Conservation (phyloP, 2,329 filamentous ascomycete species). For the Phialocephala sp. region DNA sequence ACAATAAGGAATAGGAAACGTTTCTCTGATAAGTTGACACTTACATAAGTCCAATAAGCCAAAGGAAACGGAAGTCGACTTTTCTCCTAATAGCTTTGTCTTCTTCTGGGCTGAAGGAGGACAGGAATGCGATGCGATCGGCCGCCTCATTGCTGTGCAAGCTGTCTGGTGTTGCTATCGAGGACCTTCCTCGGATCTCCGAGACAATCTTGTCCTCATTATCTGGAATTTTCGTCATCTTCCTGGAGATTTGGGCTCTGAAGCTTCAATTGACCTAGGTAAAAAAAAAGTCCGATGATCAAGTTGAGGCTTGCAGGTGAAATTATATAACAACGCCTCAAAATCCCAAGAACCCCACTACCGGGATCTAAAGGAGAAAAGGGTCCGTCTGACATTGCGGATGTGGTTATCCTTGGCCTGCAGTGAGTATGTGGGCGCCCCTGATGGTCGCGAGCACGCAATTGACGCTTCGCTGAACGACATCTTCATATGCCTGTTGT, state of each 20-base stretch:
- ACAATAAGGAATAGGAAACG: too few species aligned
- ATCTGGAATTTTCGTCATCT: background rate
- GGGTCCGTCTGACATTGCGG: background rate
- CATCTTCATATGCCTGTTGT: background rate
- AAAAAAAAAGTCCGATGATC: background rate
- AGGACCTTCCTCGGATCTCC: background rate
- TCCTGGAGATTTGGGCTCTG: background rate
- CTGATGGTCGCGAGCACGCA: slow-evolving; percentile 6
- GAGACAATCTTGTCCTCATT: background rate
- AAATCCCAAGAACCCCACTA: slow-evolving; percentile 1
- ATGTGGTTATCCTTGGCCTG: background rate
- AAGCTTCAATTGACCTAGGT: background rate
- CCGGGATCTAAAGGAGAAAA: background rate
- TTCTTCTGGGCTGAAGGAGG: slow-evolving; percentile 47
- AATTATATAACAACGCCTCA: background rate
- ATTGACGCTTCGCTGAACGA: slow-evolving; percentile 3
- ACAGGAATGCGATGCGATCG: slow-evolving; percentile 42
- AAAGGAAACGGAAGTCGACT: slow-evolving; percentile 46
- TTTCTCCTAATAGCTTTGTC: slow-evolving; percentile 48
- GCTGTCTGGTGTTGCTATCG: slow-evolving; percentile 16
- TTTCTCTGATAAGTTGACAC: too few species aligned
- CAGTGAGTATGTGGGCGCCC: background rate
- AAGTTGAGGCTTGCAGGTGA: background rate
- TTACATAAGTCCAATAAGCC: slow-evolving; percentile 48
- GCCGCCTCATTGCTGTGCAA: slow-evolving; percentile 26